Base-by-base conservation (phyloP, 2,329 filamentous ascomycete genomes). In the Scytalidium sp. region DNA sequence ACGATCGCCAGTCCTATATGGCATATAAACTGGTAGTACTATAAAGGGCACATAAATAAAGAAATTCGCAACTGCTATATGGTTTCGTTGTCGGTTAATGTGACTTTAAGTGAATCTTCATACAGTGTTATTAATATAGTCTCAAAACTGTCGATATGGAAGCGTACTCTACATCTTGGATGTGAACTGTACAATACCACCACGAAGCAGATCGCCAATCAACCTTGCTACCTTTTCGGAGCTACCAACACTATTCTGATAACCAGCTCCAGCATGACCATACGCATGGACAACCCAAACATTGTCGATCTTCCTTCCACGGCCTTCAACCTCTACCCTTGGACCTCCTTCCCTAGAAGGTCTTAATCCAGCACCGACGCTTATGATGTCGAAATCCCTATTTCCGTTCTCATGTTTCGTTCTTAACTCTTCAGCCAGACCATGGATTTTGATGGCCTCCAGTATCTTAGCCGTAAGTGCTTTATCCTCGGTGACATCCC, bases 221-320 rank as follows among this genome's bases (percentile, higher is more conserved):
- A 60, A 39, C 11, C 41, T 42, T 27, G 53, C 43, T 20, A 63
- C 59, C 48, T 59, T 57, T 47, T 55, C 60, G 22, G 61, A 57
- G 50, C 57, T 59, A 3, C 61, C 61, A 50, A 60, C 49, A 41
- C 60, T 62, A 43, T 58, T 60, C 49, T 65, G 62, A 58, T 63
- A 72, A 47, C 74, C 74, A 40, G 67, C 72, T 2, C 72, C 72
- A 19, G 66, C 68, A 68, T 75, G 71, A 11, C 73, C 74, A 67
- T 76, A 77, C 46, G 66, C 61, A 67, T 76, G 74, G 32, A 75
- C 67, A 9, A 75, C 63, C 47, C 55, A 59, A 57, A 56, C 55
- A 3, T 57, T 62, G 11, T 64, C 59, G 9, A 54, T 41, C 19
- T 56, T 59, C 53, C 55, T 45, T 11, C 25, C 25, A 27, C 13